Evolutionary conservation across 2,329 filamentous ascomycete genomes (phyloP).

Genomic region (Amesomyces nigricolor): DNA sequence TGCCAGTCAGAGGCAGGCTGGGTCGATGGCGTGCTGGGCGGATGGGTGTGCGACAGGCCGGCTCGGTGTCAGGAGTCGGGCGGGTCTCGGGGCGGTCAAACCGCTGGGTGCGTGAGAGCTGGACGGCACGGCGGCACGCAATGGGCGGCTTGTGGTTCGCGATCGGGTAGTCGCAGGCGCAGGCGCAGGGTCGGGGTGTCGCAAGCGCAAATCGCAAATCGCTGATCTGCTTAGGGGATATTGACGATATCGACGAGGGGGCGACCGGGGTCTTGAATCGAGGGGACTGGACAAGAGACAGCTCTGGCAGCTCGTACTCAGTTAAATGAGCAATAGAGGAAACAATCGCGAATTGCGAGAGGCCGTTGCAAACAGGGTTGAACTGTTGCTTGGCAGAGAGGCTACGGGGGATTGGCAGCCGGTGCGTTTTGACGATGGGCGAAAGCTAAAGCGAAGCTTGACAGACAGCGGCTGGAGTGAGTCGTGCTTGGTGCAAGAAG

Average conservation of each 20-base stretch:
- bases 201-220: slow-evolving; percentile 1
- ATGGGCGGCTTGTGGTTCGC: slow-evolving; percentile 24
- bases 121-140: slow-evolving; percentile 25
- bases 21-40: slow-evolving; percentile 29
- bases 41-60: slow-evolving; percentile 12
- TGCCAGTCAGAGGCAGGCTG: slow-evolving; percentile 22
- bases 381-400: slow-evolving; percentile 11
- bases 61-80: slow-evolving; percentile 12
- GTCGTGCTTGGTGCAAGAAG: slow-evolving; percentile 21
- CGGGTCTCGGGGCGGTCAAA: slow-evolving; percentile 21
- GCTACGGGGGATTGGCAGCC: too few relatives aligned
- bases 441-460: too few relatives aligned
- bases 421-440: neutral
- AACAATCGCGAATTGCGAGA: neutral
- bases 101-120: slow-evolving; percentile 7
- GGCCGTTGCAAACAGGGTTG: slow-evolving; percentile 8
- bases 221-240: neutral
- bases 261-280: too few relatives aligned
- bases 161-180: slow-evolving; percentile 16
- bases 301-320: neutral
- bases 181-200: neutral
- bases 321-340: neutral
- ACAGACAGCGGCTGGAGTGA: neutral
- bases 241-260: neutral
- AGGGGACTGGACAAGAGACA: too few relatives aligned